Evolutionary conservation across 1,284 basidiomycete species (phyloP), one percentile per base, ranked within the genome.

Genomic region (Puccinia brachypodii): DNA sequence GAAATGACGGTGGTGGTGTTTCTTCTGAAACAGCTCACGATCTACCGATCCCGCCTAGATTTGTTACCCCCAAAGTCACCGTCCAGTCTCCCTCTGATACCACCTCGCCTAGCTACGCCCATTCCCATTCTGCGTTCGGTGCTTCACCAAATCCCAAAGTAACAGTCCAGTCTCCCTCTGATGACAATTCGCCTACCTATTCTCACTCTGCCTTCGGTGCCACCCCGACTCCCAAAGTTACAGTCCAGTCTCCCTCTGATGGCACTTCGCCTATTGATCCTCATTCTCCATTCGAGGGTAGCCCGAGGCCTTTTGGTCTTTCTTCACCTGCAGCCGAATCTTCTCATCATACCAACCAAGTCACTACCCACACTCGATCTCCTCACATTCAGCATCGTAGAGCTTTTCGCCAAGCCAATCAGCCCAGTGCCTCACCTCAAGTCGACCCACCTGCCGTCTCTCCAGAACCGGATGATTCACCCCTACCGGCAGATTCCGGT

Each of bases 221-320:
- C n/a, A n/a, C n/a, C n/a, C n/a, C n/a, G n/a, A 75, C 56, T 31
- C 73, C 73, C 31, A 75, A 58, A 58, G 58, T 75, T 14, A 75
- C 50, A 7, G 19, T 75, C 38, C 73, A 75, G 36, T 44, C 73
- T 33, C 73, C 73, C 22, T 75, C 73, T 40, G 58, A 58, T 60
- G 40, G 53, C 28, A 75, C 53, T 25, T 75, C 73, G 36, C 73
- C 50, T 1, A 62, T 19, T 25, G 11, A 62, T 13, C 58, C 9
- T 9, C 31, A 44, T 25, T n/a, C n/a, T 38, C 31, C 53, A 8
- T 40, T 38, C n/a, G n/a, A 33, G 14, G 9, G 31, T 13, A 60
- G 44, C 9, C 33, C 64, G 38, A 60, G 40, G 42, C 31, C 38
- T 58, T 38, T 28, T 28, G 47, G 38, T 9, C n/a, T 33, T 58